Evolutionary conservation across 2,329 filamentous ascomycete species (phyloP), one percentile per base, ranked within the genome.

Genomic region (Graphilbum fragrans): DNA sequence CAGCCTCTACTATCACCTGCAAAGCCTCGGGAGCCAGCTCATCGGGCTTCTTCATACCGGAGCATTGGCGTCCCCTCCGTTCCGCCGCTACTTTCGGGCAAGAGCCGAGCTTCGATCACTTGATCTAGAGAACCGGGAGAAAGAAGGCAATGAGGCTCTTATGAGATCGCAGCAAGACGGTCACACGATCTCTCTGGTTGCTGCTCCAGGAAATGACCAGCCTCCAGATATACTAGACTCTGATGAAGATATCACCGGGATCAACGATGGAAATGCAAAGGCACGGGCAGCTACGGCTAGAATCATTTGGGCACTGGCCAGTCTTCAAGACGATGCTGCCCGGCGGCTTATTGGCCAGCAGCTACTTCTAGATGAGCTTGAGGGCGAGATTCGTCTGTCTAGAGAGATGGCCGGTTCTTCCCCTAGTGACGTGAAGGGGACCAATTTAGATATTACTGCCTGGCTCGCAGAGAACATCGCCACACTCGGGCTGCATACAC

Each of bases 301-400:
- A 2, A 23, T 45, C 3, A 33, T 46, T 20, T 45, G 46, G 41
- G 35, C 41, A 2, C 40, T 48, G n/a, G 38, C 39, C 1, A 40
- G 39, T 6, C 39, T 48, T 5, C 40, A 45, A 36, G 44, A 48
- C 34, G 38, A 46, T 27, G 41, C 43, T 20, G 40, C 43, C 33
- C 39, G 44, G 7, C 32, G 39, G 35, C 40, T 48, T n/a, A 32
- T 48, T 12, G 46, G 46, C 16, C 33, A 38, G 25, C 42, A 41
- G 32, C 33, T 40, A 12, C 29, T 45, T 25, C 44, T 48, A 19
- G 46, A 48, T 38, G 41, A 46, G 40, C 40, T 48, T 16, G 46
- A 48, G 40, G 25, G 22, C 8, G 27, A 38, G 2, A 14, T 40
- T 2, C 27, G 36, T 7, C 18, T 33, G 29, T 20, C 35, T 14